Percentiles rank a stretch among this genome's conserved stretches.
phyloP scores from a whole-genome alignment of 805 yeast genomes.

The Yamadazyma akitaensis region DNA sequence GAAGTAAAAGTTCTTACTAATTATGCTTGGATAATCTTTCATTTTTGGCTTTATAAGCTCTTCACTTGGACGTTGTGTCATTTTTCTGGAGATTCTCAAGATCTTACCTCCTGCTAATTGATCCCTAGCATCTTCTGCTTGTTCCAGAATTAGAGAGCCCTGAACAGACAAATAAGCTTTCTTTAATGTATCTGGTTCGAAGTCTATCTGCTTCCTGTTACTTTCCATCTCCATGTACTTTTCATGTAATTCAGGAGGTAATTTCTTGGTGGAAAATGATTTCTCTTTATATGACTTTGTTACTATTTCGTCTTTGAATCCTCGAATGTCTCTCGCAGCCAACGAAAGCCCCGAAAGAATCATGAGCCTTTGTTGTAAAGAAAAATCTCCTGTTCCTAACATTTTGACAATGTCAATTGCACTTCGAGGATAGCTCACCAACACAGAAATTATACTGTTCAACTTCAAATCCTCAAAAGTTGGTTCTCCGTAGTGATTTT shows the following conservation, averaged over 20 bases:
- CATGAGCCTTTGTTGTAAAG: slow-evolving; percentile 72
- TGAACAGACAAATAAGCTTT: slow-evolving; percentile 22
- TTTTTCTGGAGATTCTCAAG: slow-evolving; percentile 38
- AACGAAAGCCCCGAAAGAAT: slow-evolving; percentile 67
- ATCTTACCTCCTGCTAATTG: slow-evolving; percentile 38
- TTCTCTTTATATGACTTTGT: slow-evolving; percentile 30
- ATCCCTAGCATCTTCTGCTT: slow-evolving; percentile 30
- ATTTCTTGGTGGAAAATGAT: slow-evolving; percentile 34
- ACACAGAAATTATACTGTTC: slow-evolving; percentile 61
- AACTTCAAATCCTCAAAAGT: slow-evolving; percentile 65
- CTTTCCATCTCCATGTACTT: slow-evolving; percentile 27
- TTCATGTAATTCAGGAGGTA: slow-evolving; percentile 48
- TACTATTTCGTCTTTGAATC: slow-evolving; percentile 49
- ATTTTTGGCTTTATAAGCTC: slow-evolving; percentile 16
- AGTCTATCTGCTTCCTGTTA: not conserved
- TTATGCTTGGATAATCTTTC: slow-evolving; percentile 40
- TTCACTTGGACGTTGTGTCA: slow-evolving; percentile 14
- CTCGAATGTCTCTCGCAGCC: slow-evolving; percentile 70
- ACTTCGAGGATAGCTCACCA: slow-evolving; percentile 45
- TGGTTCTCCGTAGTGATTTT: slow-evolving; percentile 53
- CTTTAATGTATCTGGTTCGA: slow-evolving; percentile 3
- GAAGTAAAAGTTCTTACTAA: slow-evolving; percentile 46
- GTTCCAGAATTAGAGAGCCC: slow-evolving; percentile 29
- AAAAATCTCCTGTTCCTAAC: slow-evolving; percentile 69
- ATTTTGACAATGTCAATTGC: slow-evolving; percentile 47